A percentile compares a stretch with the other conserved stretches of the same genome.
These are phyloP conservation scores for Fusarium sp. DNA, from an alignment of 2,329 filamentous ascomycete species.

Conservation along the genomic window DNA sequence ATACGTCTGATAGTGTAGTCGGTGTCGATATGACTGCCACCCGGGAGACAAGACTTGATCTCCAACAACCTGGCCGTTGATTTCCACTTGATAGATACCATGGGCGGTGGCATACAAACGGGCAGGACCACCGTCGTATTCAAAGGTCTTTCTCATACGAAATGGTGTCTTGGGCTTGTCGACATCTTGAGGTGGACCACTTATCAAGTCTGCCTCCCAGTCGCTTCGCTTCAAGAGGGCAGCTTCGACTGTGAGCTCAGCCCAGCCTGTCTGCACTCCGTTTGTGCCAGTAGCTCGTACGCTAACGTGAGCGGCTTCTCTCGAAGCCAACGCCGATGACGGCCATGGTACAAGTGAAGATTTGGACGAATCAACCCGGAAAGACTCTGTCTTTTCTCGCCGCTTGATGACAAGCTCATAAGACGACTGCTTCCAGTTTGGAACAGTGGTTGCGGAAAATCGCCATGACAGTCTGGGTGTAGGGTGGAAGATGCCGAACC, in stretches of 20 bases:
- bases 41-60: neutral
- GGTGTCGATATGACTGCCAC: neutral
- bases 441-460: neutral
- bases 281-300: neutral
- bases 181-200: neutral
- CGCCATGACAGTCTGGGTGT: neutral
- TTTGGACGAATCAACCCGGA: neutral
- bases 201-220: neutral
- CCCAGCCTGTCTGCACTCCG: neutral
- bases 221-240: neutral
- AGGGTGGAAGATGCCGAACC: neutral
- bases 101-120: neutral
- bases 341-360: neutral
- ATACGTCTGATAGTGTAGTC: neutral
- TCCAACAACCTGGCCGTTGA: neutral
- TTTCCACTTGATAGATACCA: neutral
- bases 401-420: neutral
- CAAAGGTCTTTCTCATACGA: neutral
- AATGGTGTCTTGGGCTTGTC: neutral
- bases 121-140: neutral
- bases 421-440: neutral
- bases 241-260: neutral
- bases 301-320: neutral
- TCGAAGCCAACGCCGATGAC: neutral
- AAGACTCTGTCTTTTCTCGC: neutral